Evolutionary conservation across 495 filamentous ascomycete genomes (phyloP).

Genomic region (Parmelia sp.): DNA sequence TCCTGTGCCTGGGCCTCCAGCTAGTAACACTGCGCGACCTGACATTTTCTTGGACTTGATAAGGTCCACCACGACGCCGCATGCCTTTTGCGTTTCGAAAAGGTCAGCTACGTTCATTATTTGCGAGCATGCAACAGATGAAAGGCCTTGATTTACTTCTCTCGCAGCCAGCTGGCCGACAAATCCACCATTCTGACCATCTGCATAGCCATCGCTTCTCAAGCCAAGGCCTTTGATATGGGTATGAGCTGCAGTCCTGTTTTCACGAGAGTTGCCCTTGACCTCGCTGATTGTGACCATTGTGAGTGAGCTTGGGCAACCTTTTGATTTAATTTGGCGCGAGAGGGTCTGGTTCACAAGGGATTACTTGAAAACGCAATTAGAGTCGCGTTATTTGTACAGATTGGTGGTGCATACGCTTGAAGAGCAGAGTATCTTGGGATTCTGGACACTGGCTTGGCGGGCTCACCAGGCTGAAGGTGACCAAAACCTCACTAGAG

Average conservation of each 20-base stretch:
- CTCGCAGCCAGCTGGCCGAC: slow-evolving; percentile 82
- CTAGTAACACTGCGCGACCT: slow-evolving; percentile 84
- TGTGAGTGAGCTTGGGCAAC: slow-evolving; percentile 23
- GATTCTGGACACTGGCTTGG: neutral
- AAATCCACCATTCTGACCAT: slow-evolving; percentile 70
- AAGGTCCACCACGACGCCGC: slow-evolving; percentile 89
- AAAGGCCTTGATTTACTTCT: slow-evolving; percentile 51
- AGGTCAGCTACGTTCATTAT: slow-evolving; percentile 3
- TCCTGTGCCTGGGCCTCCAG: slow-evolving; percentile 88
- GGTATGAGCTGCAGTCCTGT: slow-evolving; percentile 90
- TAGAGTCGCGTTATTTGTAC: neutral
- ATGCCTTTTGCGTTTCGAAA: slow-evolving; percentile 51
- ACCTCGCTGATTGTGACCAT: slow-evolving; percentile 97
- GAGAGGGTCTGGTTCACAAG: neutral
- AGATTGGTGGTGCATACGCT: neutral
- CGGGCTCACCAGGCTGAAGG: too few relatives aligned
- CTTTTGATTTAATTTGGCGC: too few relatives aligned
- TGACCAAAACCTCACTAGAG: too few relatives aligned
- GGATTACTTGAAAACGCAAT: neutral
- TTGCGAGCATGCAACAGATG: neutral
- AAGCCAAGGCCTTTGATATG: slow-evolving; percentile 94
- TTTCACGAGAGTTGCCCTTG: slow-evolving; percentile 89
- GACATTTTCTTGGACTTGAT: slow-evolving; percentile 96
- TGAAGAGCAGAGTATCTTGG: neutral
- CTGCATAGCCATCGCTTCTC: slow-evolving; percentile 72